Evolutionary conservation across 495 filamentous ascomycete species (phyloP), one percentile per base, ranked within the genome.

Genomic region (Aspergillus bridgeri): DNA sequence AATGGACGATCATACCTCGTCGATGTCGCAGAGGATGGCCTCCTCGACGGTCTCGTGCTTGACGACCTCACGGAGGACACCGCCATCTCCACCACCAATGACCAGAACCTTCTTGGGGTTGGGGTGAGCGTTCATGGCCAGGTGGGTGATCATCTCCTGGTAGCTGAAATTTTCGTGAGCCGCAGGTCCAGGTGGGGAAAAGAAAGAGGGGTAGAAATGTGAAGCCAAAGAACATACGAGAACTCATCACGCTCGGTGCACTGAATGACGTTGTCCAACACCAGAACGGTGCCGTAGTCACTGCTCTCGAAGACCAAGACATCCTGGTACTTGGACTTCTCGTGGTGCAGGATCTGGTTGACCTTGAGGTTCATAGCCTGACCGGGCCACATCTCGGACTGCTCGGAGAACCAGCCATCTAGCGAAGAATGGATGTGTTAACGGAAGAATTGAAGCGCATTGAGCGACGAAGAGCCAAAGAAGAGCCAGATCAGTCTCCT

Each of bases 381-480:
- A 66, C 94, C 94, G 49, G 94, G 94, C 94, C 95, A 99, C 91
- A 97, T 96, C 66, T 89, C 78, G 57, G 90, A 95, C 75, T 96
- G 87, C 78, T 98, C 95, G 71, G 91, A 91, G 87, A 98, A 98
- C 95, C 94, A 99, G 78, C 93, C 94, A 95, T 98, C 93, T 96
- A 56, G 21, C 63, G 24, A 23, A 23, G 5, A n/a, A 38, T 18
- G 8, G 33, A 25, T 27, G 38, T 47, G 54, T 62, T 54, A 65
- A 51, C 42, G 51, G 18, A 18, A 20, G 17, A 54, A 15, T 60
- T 52, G 33, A 42, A 46, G 6, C 18, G 22, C 6, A 54, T 42
- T 19, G 17, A 15, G 22, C 56, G 18, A 51, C 49, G 48, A 50
- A 57, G 42, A 13, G 6, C n/a, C 21, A 15, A n/a, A 27, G 6